Base-by-base conservation (phyloP, 2,329 filamentous ascomycete genomes). In the Ilyonectria mors-panacis region DNA sequence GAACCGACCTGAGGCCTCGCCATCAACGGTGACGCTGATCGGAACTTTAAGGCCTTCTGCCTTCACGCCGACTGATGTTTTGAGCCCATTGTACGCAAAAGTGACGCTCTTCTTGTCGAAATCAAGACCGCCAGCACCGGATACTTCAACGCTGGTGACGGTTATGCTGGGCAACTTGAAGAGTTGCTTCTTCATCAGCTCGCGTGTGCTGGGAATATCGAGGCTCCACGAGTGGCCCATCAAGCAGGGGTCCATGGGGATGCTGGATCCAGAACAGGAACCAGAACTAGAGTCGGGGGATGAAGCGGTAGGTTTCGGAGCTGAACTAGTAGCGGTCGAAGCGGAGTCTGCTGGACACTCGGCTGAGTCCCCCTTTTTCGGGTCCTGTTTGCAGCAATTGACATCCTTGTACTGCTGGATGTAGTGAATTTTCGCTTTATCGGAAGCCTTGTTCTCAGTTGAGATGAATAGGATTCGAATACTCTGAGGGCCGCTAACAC, bases 121-220 rank as follows among this genome's bases (percentile, higher is more conserved):
- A n/a, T 23, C 21, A 6, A 59, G 45, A 21, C 55, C 35, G 3
- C 55, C 51, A n/a, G 56, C 35, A 12, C 55, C 56, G 19, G 56
- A 45, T 33, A 60, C 53, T n/a, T 53, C 42, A 35, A 67, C 33
- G n/a, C 28, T 33, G 15, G 56, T 50, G n/a, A 67, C 47, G 2
- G 45, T 54, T 7, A 64, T 15, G 3, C 44, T 47, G 4, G 45
- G 37, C 2, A 64, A 3, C 9, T 13, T 6, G 4, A 35, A 19
- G n/a, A 64, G 55, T 3, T 59, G 54, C 47, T 64, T 64, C 35
- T 54, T 54, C 45, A 64, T 54, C 6, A 64, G 55, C 15, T 45
- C 33, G 23, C 54, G 54, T 8, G 61, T 64, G 21, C 53, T 64
- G 15, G 61, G 47, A n/a, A 58, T 45, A 44, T 64, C 54, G 17